Base-by-base conservation (phyloP, 2,329 filamentous ascomycete species). In the Fusarium oxysporum region DNA sequence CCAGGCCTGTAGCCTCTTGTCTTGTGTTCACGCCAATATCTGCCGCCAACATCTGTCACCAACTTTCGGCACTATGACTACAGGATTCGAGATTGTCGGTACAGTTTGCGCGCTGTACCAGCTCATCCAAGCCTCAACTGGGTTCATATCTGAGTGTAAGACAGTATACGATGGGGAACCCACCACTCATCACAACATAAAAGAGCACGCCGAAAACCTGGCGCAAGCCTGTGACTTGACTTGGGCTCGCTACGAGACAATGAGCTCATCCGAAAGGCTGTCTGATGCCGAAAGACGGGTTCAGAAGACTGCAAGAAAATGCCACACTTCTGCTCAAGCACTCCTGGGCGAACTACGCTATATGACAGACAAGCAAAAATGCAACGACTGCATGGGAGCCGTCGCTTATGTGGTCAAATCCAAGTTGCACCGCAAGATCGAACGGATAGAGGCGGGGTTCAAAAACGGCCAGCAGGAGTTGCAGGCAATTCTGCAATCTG, bases 101-200 rank as follows among this genome's bases (percentile, higher is more conserved):
- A 55, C 60, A 1, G 32, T 62, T 5, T 54, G 48, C n/a, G 65
- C 65, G 3, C 10, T 70, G 0, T 54, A 70, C 13, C 62, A 69
- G 44, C 28, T 68, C 10, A 66, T 71, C 17, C 53, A 62, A 1
- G 59, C 60, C 9, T 43, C 68, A 5, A 6, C 9, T 5, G 43
- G 37, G 6, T 8, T 60, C 2, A 35, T 62, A 13, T n/a, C 17
- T 13, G 23, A 35, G 10, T 67, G 48, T 7, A 62, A 43, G 33
- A 51, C 50, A 5, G 44, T 70, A 2, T 66, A 51, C 11, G 21
- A 70, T 33, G 71, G 65, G 5, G 50, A 55, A 10, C 47, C 43
- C 6, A 66, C 65, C 2, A 6, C n/a, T 6, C 8, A 53, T 8
- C 19, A 53, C 8, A 33, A 62, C 3, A 59, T 73, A 16, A n/a